A percentile compares a stretch with the other conserved stretches of the same genome.
Evolutionary conservation across 2,329 filamentous ascomycete species (phyloP).

Genomic region (Nakataea oryzae): DNA sequence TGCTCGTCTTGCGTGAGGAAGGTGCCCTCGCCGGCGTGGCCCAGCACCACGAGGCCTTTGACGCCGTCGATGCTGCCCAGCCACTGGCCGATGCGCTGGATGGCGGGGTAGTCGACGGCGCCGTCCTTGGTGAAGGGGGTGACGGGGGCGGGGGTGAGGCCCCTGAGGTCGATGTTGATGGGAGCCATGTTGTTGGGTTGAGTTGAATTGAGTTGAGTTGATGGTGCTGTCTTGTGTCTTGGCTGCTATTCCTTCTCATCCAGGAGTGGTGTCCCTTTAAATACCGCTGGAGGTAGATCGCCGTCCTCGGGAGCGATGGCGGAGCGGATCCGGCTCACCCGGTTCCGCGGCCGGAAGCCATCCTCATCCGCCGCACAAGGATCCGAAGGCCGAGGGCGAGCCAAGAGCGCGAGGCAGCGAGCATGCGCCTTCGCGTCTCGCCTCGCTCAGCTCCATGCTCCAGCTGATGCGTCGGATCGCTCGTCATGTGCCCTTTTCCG

Average conservation of each 20-base stretch:
- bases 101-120: constrained; percentile 37
- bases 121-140: constrained; percentile 39
- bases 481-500: background rate
- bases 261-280: too few relatives aligned
- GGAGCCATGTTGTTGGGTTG: background rate
- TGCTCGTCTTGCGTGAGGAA: constrained; percentile 41
- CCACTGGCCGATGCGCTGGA: constrained; percentile 41
- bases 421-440: too few relatives aligned
- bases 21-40: constrained; percentile 43
- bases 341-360: background rate
- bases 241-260: too few relatives aligned
- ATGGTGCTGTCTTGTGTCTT: background rate
- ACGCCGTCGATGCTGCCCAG: constrained; percentile 39
- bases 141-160: constrained; percentile 38
- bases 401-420: background rate
- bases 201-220: background rate
- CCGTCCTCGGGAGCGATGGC: too few relatives aligned
- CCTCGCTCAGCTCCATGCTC: too few relatives aligned
- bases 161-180: constrained; percentile 30
- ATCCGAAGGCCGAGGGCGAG: background rate
- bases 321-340: background rate
- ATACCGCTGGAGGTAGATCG: too few relatives aligned
- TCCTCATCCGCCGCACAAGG: background rate
- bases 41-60: constrained; percentile 41
- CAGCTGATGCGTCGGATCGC: too few relatives aligned